A percentile compares a stretch with the other conserved stretches of the same genome.
These are phyloP conservation scores for Tolypocladium paradoxum DNA, from an alignment of 2,329 filamentous ascomycete species.

Conservation along the genomic window DNA sequence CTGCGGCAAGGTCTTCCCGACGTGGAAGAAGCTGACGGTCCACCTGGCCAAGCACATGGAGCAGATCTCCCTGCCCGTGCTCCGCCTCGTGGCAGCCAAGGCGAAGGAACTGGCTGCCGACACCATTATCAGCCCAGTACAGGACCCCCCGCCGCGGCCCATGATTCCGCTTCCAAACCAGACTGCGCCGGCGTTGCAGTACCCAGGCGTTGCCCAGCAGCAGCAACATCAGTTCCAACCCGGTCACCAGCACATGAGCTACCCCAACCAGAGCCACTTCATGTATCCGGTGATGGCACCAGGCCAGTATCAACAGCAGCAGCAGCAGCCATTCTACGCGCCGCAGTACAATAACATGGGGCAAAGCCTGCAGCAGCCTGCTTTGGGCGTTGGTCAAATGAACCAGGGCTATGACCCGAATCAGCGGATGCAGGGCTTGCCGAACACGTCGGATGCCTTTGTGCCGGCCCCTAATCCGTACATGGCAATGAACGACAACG, in stretches of 20 bases:
- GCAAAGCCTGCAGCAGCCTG: slow-evolving; percentile 14
- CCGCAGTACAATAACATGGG: slow-evolving; percentile 16
- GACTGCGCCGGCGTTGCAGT: slow-evolving; percentile 9
- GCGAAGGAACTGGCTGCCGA: slow-evolving; percentile 43
- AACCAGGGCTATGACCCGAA: slow-evolving; percentile 13
- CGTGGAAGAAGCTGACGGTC: slow-evolving; percentile 91
- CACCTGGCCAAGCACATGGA: slow-evolving; percentile 94
- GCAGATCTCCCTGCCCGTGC: slow-evolving; percentile 72
- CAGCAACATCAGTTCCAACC: slow-evolving; percentile 8
- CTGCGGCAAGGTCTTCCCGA: slow-evolving; percentile 68
- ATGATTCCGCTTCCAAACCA: slow-evolving; percentile 15
- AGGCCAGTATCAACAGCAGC: slow-evolving; percentile 12
- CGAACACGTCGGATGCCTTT: slow-evolving; percentile 13
- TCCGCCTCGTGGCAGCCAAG: slow-evolving; percentile 43
- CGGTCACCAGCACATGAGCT: slow-evolving; percentile 4
- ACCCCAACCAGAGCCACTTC: slow-evolving; percentile 10
- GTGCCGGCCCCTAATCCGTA: slow-evolving; percentile 11
- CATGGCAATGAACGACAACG: slow-evolving; percentile 13
- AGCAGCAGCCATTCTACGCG: slow-evolving; percentile 10
- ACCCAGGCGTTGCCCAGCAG: slow-evolving; percentile 8
- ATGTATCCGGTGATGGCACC: slow-evolving; percentile 16
- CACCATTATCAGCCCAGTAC: slow-evolving; percentile 57
- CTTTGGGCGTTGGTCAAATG: slow-evolving; percentile 15
- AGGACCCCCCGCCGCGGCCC: slow-evolving; percentile 38
- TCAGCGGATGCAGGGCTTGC: slow-evolving; percentile 14